These are phyloP conservation scores for Microbotryum saponariae DNA, from an alignment of 1,284 basidiomycete species.

Conservation along the genomic window DNA sequence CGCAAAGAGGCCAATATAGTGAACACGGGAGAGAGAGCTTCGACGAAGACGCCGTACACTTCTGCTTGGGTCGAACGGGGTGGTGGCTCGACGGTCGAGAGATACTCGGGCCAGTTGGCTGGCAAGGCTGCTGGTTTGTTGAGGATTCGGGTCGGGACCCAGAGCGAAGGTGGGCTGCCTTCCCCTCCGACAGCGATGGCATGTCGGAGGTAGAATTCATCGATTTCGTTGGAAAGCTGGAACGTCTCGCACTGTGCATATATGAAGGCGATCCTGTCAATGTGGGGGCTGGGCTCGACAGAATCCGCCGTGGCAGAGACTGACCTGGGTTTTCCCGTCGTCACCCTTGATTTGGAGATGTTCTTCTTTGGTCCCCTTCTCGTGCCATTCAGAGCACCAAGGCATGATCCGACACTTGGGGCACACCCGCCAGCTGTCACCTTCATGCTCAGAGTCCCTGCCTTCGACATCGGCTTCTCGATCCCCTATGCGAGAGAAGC, in stretches of 20 bases:
- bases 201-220: slow-evolving; percentile 9
- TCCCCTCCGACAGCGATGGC: not conserved
- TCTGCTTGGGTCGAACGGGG: slow-evolving; percentile 6
- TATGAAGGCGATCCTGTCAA: not conserved
- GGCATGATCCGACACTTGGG: slow-evolving; percentile 4
- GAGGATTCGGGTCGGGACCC: slow-evolving; percentile 12
- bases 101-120: slow-evolving; percentile 9
- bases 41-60: slow-evolving; percentile 9
- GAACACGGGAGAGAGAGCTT: slow-evolving; percentile 13
- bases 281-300: not conserved
- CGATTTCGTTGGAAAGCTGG: slow-evolving; percentile 15
- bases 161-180: slow-evolving; percentile 1
- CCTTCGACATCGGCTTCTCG: slow-evolving; percentile 10
- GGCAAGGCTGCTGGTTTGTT: not conserved
- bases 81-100: not conserved
- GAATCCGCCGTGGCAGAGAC: not conserved
- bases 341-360: not conserved
- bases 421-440: slow-evolving; percentile 10
- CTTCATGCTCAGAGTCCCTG: not conserved
- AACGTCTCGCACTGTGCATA: slow-evolving; percentile 10
- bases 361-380: not conserved
- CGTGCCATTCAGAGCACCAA: slow-evolving; percentile 7
- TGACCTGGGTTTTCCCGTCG: slow-evolving; percentile 12
- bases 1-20: slow-evolving; percentile 11
- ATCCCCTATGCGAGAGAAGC: not conserved